Evolutionary conservation across 306 rosid species (phyloP), one percentile per base, ranked within the genome.

Genomic region (Echinosophora koreensis): DNA sequence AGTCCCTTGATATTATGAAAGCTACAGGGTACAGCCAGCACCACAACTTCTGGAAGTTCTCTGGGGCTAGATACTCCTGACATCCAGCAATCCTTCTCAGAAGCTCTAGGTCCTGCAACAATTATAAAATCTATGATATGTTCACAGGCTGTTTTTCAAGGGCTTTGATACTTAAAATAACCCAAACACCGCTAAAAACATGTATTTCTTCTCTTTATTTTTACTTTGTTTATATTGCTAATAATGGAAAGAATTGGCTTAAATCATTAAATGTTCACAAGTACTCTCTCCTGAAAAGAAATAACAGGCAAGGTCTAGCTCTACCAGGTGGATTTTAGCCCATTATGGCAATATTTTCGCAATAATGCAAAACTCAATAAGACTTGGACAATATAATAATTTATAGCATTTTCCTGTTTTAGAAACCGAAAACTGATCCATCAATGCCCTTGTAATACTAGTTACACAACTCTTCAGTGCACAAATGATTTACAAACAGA

Each of bases 11-110:
- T 72, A 95, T 60, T 62, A 84, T 81, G 73, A 66, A 76, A 66
- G 97, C 98, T 54, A 95, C 93, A 18, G 98, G 98, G 86, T 88
- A 95, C 73, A 95, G 75, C 98, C 98, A 95, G 80, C 97, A 90
- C 98, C 98, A 95, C 89, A 95, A 87, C 82, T 77, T 90, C 91
- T 95, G 97, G 71, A 95, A 95, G 86, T 88, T 88, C 72, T 88
- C 97, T 75, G 77, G 93, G 68, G 81, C 69, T 71, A 92, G 77
- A 85, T 87, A 80, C 78, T 89, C 92, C 78, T 69, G 88, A 78
- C 96, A 92, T 86, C 97, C 96, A 38, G 93, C 80, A 52, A 95
- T 92, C 85, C 84, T 90, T 83, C 92, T 86, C 83, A 95, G 82
- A 81, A 86, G 83, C 81, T 95, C 97, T 28, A 88, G 80, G 86